Evolutionary conservation across 805 yeast species (phyloP).

Genomic region (Suhomyces canberraensis): DNA sequence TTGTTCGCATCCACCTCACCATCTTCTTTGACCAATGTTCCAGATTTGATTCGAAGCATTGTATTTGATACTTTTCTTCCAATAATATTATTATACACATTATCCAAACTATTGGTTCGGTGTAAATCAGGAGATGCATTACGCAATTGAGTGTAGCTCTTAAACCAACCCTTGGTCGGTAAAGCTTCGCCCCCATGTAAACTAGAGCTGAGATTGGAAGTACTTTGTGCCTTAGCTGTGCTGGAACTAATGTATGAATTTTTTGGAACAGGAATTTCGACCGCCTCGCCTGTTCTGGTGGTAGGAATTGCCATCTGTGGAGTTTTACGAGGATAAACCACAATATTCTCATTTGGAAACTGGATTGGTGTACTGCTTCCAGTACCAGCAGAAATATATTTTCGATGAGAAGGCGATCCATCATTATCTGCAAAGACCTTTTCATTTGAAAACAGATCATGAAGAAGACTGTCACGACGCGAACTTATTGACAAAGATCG

Average conservation of each 20-base stretch:
- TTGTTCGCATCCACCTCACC: conserved; percentile 2
- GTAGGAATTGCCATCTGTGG: conserved; percentile 76
- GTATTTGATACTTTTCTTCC: conserved; percentile 15
- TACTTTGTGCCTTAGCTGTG: neutral
- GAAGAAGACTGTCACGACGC: conserved; percentile 16
- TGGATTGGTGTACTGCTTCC: conserved; percentile 1
- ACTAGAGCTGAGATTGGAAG: conserved; percentile 11
- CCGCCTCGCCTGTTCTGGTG: conserved; percentile 72
- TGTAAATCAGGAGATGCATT: conserved; percentile 16
- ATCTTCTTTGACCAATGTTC: conserved; percentile 10
- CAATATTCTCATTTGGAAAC: conserved; percentile 10
- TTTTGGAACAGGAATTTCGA: conserved; percentile 57
- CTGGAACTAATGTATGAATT: conserved; percentile 17
- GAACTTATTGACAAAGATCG: conserved; percentile 29
- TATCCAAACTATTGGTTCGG: conserved; percentile 23
- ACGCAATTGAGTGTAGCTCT: conserved; percentile 24
- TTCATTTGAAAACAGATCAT: conserved; percentile 9
- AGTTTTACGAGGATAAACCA: conserved; percentile 23
- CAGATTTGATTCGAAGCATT: conserved; percentile 13
- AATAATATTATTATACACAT: conserved; percentile 20
- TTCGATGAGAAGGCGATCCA: conserved; percentile 3
- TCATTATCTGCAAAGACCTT: conserved; percentile 6
- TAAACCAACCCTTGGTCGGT: conserved; percentile 24
- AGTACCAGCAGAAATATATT: neutral
- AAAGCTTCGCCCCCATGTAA: conserved; percentile 21